Evolutionary conservation across 2,329 filamentous ascomycete species (phyloP), one percentile per base, ranked within the genome.

Genomic region (Pseudogymnoascus sp.): DNA sequence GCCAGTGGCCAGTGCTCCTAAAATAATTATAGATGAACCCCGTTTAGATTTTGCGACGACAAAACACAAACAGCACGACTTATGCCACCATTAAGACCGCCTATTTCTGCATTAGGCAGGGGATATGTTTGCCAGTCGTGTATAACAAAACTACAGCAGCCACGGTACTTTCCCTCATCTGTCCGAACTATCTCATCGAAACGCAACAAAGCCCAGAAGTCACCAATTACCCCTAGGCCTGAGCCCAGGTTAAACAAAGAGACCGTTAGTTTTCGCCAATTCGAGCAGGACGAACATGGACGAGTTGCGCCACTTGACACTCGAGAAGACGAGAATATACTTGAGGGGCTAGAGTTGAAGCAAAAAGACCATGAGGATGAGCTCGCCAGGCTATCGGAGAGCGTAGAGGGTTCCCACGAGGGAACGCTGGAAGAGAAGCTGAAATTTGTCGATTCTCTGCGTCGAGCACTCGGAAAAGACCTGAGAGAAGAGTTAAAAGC

Each of bases 121-220:
- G 70, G 70, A 3, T 74, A 68, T 60, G 67, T 74, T 13, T 74
- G 72, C 65, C 70, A 64, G 61, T 72, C 72, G 67, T 74, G 72
- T 62, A 64, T 69, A 56, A 67, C 67, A 23, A 72, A 71, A 66
- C 62, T 72, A 64, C 65, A 68, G 63, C 42, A 56, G 9, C 35
- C 61, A 29, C 42, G 31, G 3, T 31, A 33, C 15, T 62, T 62
- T 40, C 42, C 38, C 33, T n/a, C 46, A 21, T 64, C 60, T 21
- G 29, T 56, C 21, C 50, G 50, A 56, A 19, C 50, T 7, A 56
- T 56, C 50, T 56, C 50, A 21, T 56, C 50, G n/a, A 56, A 15
- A 56, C 50, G 29, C 50, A 56, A 33, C 29, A 56, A 56, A 13
- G 10, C 50, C 4, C 29, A 33, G 2, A 56, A 56, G 50, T 9